Evolutionary conservation across 805 yeast species (phyloP).

Genomic region (Yamadazyma nakazawae): DNA sequence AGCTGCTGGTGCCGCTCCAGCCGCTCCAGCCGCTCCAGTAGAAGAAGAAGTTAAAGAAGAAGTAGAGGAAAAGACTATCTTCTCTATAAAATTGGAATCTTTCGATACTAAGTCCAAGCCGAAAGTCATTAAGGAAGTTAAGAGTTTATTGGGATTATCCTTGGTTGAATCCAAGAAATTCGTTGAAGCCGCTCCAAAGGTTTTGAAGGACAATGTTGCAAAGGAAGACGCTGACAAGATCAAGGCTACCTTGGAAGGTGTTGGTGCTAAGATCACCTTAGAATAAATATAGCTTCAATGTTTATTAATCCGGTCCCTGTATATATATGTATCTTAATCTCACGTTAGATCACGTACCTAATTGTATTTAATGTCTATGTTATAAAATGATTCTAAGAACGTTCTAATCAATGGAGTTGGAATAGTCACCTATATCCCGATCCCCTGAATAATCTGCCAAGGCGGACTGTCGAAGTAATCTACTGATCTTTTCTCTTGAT

Average conservation of each 20-base stretch:
- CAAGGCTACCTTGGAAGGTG: conserved; percentile 84
- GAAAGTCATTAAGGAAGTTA: conserved; percentile 96
- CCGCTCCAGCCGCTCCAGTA: conserved; percentile 69
- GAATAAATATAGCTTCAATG: conserved; percentile 49
- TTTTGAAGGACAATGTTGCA: conserved; percentile 89
- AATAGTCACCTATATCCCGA: not conserved
- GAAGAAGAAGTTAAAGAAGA: conserved; percentile 73
- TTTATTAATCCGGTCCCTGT: conserved; percentile 9
- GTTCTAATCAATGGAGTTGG: conserved; percentile 1
- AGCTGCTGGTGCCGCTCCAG: conserved; percentile 51
- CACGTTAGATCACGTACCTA: conserved; percentile 4
- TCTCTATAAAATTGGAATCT: conserved; percentile 85
- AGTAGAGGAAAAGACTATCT: conserved; percentile 88
- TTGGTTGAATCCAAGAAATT: conserved; percentile 96
- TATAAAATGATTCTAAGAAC: not conserved
- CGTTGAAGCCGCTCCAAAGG: conserved; percentile 96
- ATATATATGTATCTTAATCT: conserved; percentile 11
- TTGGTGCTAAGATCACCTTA: conserved; percentile 89
- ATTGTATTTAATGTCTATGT: too few species aligned
- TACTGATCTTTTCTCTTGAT: not conserved
- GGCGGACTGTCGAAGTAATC: not conserved
- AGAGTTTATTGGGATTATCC: conserved; percentile 83
- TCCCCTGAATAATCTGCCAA: not conserved
- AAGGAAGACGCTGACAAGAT: conserved; percentile 98
- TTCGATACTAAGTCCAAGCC: conserved; percentile 96